Base-by-base conservation (phyloP, 192 early-diverging fungal genomes). In the Entomortierella chlamydospora region DNA sequence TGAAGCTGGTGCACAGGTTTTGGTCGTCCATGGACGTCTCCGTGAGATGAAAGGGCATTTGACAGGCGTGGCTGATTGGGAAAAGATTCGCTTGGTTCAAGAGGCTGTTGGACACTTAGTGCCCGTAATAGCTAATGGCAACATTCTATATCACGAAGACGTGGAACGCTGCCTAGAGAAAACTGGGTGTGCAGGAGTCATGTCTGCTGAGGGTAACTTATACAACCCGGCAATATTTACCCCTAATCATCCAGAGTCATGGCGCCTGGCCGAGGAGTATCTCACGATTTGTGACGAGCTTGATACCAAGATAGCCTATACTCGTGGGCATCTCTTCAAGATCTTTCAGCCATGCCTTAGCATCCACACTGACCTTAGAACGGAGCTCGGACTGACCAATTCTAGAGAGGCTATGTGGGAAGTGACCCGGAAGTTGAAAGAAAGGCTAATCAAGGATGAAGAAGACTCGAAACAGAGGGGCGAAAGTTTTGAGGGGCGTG, bases 61-160 rank as follows among this genome's bases (percentile, higher is more conserved):
- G 51, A 98, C 97, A 4, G 97, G 95, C 5, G 85, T 99, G 10
- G 97, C 96, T 4, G 95, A 99, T 81, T 99, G 97, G 98, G 89
- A 92, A 51, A 91, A 97, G 72, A 98, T 99, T 76, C 85, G 85
- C 55, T 76, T 83, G 9, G 94, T 99, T 18, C 95, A 91, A 66
- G 89, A 94, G 29, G 93, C 92, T 9, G 88, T 96, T 11, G 84
- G 68, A 12, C 74, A 78, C 23, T 20, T 69, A 18, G 74, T 99
- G 0, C 98, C 98, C 0, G 95, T 99, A 12, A 87, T 99, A 84
- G 96, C 96, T 57, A 99, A 99, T 67, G 98, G 98, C n/a, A 98
- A 99, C 67, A 96, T 99, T 49, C 83, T 97, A 22, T 99, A 98
- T 70, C 83, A 84, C 28, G 94, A 98, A 81, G 97, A 99, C 58